Percentiles rank a stretch among this genome's conserved stretches.
Evolutionary conservation across 306 rosid genomes (phyloP).

Genomic region (Medicago lupulina): DNA sequence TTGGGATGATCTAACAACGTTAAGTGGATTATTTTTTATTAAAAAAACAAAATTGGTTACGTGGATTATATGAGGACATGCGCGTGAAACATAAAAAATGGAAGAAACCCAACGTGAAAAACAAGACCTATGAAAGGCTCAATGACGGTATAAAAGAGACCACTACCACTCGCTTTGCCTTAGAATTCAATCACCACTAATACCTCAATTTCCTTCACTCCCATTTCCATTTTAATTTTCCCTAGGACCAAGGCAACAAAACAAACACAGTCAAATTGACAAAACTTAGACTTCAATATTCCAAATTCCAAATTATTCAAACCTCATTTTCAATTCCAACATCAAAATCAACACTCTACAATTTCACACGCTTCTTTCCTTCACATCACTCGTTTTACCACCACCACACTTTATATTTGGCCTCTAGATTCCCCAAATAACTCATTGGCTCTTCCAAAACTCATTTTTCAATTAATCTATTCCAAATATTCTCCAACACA

Average conservation of each 20-base stretch:
- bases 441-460: conserved; percentile 32
- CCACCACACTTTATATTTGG: conserved; percentile 13
- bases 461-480: conserved; percentile 5
- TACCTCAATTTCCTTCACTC: not conserved
- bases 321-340: not conserved
- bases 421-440: conserved; percentile 25
- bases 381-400: not conserved
- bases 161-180: not conserved
- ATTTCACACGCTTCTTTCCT: conserved; percentile 36
- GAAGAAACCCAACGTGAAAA: conserved; percentile 44
- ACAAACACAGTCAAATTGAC: conserved; percentile 32
- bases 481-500: not conserved
- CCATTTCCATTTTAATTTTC: not conserved
- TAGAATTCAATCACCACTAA: not conserved
- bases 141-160: too few relatives aligned
- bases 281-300: conserved; percentile 23
- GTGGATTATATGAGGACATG: not conserved
- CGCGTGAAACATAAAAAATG: conserved; percentile 27
- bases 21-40: too few relatives aligned
- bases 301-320: not conserved
- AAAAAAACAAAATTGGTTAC: too few relatives aligned
- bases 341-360: not conserved
- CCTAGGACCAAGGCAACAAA: not conserved
- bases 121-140: conserved; percentile 35
- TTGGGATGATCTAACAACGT: too few relatives aligned